Base-by-base conservation (phyloP, 2,329 filamentous ascomycete genomes). In the Talaromyces albobiverticillius region DNA sequence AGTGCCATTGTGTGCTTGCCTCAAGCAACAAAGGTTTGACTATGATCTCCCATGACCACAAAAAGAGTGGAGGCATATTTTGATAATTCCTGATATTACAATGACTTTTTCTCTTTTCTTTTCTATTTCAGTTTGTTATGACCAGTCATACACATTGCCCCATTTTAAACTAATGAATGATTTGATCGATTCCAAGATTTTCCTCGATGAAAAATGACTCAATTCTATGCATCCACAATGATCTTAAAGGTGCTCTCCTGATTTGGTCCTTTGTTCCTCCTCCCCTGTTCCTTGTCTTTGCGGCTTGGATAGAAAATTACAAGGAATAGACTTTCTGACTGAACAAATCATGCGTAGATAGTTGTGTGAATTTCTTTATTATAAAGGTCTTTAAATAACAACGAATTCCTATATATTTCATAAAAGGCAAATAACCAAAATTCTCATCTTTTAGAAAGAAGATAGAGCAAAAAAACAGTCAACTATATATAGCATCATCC, bases 131-230 rank as follows among this genome's bases (percentile, higher is more conserved):
- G 40, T 42, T 42, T 31, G 36, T 34, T n/a, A 41, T 18, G 34
- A 42, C 26, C n/a, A 25, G 6, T 9, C 46, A 13, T 23, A 26
- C 22, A 36, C 22, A 36, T 40, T 29, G 14, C 22, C 14, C 13
- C 23, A 32, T 40, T 50, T 23, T 22, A n/a, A 40, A 13, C 42
- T 50, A 42, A 42, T 50, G 47, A 50, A n/a, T 29, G 42, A 45
- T 45, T 40, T 22, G 34, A 47, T 32, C 41, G 47, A 38, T 20
- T 49, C 32, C 10, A 31, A 16, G 31, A n/a, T 38, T 16, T 38
- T 48, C 16, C n/a, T 18, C 20, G 6, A 41, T 50, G 34, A 16
- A 38, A 34, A 34, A 10, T 14, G 11, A 11, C 31, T 5, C n/a
- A n/a, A n/a, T n/a, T n/a, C n/a, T n/a, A n/a, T n/a, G n/a, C n/a